Conservation (phyloP, 208 protist species). For the Crithidia mellificae region DNA sequence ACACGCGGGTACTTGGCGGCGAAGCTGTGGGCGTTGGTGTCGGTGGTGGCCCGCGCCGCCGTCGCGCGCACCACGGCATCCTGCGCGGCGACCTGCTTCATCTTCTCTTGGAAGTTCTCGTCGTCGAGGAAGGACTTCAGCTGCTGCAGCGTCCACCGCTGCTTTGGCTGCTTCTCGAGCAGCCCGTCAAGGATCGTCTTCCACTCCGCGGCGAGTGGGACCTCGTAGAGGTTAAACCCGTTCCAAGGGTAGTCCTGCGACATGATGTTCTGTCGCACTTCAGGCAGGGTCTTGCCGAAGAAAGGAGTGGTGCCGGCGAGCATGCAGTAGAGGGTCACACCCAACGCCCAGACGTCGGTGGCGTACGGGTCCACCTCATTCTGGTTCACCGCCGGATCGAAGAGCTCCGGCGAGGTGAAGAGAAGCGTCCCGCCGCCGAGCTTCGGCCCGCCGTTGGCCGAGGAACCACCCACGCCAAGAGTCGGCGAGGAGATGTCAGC, state of each 20-base stretch:
- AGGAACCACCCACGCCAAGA: background rate
- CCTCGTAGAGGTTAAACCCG: conserved; percentile 30
- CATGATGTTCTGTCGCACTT: conserved; percentile 48
- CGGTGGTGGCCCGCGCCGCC: background rate
- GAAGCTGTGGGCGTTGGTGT: background rate
- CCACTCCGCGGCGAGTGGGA: conserved; percentile 46
- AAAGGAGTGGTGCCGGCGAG: conserved; percentile 77
- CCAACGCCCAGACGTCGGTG: conserved; percentile 83
- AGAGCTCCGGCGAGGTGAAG: conserved; percentile 76
- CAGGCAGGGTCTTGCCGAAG: conserved; percentile 40
- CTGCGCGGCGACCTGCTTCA: conserved; percentile 17
- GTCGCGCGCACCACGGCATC: conserved; percentile 3
- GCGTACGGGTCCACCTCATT: conserved; percentile 45
- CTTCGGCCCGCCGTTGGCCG: conserved; percentile 13
- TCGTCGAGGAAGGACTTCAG: conserved; percentile 63
- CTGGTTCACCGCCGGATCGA: conserved; percentile 23
- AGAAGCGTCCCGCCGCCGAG: conserved; percentile 64
- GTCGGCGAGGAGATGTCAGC: background rate
- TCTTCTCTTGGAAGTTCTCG: conserved; percentile 30
- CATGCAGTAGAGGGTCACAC: conserved; percentile 83
- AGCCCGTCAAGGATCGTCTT: conserved; percentile 58
- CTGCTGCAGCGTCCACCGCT: conserved; percentile 57
- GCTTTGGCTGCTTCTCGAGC: conserved; percentile 67
- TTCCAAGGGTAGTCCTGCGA: conserved; percentile 49
- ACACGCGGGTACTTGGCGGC: background rate